Evolutionary conservation across 768 basidiomycete genomes (phyloP).

Genomic region (Boletus rubescentipes): DNA sequence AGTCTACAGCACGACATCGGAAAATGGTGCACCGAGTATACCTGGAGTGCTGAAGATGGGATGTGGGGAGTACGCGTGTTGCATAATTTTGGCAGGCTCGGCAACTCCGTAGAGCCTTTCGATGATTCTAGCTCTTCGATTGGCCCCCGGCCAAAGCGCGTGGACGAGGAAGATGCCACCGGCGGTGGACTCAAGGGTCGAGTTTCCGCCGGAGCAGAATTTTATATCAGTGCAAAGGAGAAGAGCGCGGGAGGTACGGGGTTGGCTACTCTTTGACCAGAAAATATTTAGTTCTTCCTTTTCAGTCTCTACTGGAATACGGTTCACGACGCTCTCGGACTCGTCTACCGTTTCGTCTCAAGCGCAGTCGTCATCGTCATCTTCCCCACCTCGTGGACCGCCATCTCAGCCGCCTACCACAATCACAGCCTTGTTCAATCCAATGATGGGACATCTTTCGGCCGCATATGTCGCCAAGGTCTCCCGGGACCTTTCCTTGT

Average conservation of each 20-base stretch:
- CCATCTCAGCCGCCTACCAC: conserved; percentile 85
- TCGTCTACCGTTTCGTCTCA: conserved; percentile 66
- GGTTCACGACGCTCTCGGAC: conserved; percentile 93
- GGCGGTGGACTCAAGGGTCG: conserved; percentile 90
- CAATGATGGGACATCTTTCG: conserved; percentile 92
- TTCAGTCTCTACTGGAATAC: conserved; percentile 85
- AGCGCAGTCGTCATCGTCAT: conserved; percentile 40
- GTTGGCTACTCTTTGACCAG: not conserved
- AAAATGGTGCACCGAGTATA: conserved; percentile 91
- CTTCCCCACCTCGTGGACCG: conserved; percentile 18
- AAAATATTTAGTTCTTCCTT: conserved; percentile 3
- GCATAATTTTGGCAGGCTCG: conserved; percentile 86
- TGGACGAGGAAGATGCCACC: conserved; percentile 93
- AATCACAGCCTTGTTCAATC: conserved; percentile 92
- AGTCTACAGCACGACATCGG: conserved; percentile 91
- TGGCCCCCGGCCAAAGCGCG: conserved; percentile 57
- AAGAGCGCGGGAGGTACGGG: conserved; percentile 80
- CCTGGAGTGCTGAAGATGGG: conserved; percentile 90
- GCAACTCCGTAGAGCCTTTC: conserved; percentile 36
- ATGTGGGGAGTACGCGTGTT: conserved; percentile 90
- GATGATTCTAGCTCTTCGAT: conserved; percentile 30
- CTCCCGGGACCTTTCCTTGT: conserved; percentile 80
- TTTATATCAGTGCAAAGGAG: conserved; percentile 93
- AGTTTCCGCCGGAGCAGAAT: conserved; percentile 87
- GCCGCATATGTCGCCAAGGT: conserved; percentile 89